Evolutionary conservation across 192 early-diverging fungal genomes (phyloP).

Genomic region (Entomortierella lignicola): DNA sequence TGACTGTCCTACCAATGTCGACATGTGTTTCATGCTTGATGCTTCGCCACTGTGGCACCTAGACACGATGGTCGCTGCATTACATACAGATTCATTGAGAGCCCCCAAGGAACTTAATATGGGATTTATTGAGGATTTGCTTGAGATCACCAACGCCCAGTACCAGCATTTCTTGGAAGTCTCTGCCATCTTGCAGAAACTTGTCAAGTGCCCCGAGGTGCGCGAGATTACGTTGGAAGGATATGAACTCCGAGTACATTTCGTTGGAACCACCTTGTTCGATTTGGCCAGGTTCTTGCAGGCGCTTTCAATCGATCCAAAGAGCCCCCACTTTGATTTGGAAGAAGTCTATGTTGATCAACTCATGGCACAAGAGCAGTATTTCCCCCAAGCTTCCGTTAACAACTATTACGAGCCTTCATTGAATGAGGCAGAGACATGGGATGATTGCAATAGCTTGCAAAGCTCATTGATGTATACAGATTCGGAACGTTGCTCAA

Average conservation of each 20-base stretch:
- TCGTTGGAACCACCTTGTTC: slow-evolving; percentile 42
- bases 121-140: slow-evolving; percentile 35
- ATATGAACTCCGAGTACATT: slow-evolving; percentile 49
- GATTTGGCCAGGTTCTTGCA: slow-evolving; percentile 39
- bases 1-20: slow-evolving; percentile 44
- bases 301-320: slow-evolving; percentile 34
- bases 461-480: slow-evolving; percentile 42
- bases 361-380: slow-evolving; percentile 14
- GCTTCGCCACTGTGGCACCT: slow-evolving; percentile 52
- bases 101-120: slow-evolving; percentile 46
- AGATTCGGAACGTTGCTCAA: slow-evolving; percentile 29
- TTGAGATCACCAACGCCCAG: slow-evolving; percentile 44
- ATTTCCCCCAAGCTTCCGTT: slow-evolving; percentile 45
- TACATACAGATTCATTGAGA: slow-evolving; percentile 45
- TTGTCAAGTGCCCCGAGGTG: slow-evolving; percentile 38
- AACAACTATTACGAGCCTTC: slow-evolving; percentile 31
- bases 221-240: slow-evolving; percentile 46
- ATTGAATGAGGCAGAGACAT: slow-evolving; percentile 30
- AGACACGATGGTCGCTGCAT: slow-evolving; percentile 48
- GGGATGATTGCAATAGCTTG: slow-evolving; percentile 40
- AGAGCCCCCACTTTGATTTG: slow-evolving; percentile 44
- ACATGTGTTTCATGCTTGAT: slow-evolving; percentile 48
- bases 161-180: slow-evolving; percentile 55
- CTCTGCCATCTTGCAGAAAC: slow-evolving; percentile 35
- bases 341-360: slow-evolving; percentile 35